Percentiles rank a stretch among this genome's conserved stretches.
phyloP scores from a whole-genome alignment of 2,329 filamentous ascomycete species.

The Claviceps digitariae region DNA sequence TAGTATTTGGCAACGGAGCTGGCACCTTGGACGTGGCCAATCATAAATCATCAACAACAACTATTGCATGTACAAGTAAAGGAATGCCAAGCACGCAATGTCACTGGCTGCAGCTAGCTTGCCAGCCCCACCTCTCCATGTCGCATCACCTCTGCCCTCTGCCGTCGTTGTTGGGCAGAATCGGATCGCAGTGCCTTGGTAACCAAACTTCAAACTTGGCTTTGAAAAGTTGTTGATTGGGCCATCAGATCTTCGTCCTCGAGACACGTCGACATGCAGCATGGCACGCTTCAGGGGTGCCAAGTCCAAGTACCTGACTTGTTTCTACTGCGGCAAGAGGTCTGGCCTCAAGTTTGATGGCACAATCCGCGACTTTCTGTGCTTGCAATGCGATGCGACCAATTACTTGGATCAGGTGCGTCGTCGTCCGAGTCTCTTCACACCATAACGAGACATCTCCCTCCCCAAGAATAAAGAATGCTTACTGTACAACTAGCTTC shows the following conservation, averaged over 20 bases:
- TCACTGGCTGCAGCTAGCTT: too few species aligned
- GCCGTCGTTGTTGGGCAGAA: slow-evolving; percentile 4
- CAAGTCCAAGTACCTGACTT: slow-evolving; percentile 37
- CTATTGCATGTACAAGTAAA: too few species aligned
- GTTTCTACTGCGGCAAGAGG: slow-evolving; percentile 73
- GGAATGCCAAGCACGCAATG: too few species aligned
- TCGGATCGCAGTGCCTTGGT: background rate
- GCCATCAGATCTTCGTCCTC: too few species aligned
- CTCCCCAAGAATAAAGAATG: too few species aligned
- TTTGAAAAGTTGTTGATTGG: too few species aligned
- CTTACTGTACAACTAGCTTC: background rate
- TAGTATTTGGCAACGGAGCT: too few species aligned
- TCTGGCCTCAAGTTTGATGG: slow-evolving; percentile 47
- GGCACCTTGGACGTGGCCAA: too few species aligned
- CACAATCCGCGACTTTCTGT: slow-evolving; percentile 52
- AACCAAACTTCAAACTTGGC: background rate
- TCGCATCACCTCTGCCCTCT: background rate
- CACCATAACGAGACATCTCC: too few species aligned
- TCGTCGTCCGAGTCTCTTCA: too few species aligned
- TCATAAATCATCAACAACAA: too few species aligned
- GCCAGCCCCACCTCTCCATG: too few species aligned
- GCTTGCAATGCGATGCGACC: slow-evolving; percentile 65
- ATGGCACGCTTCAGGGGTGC: slow-evolving; percentile 30
- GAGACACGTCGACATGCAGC: slow-evolving; percentile 8
- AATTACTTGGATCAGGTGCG: slow-evolving; percentile 79